Base-by-base conservation (phyloP, 2,329 filamentous ascomycete genomes). In the Cercospora janseana region DNA sequence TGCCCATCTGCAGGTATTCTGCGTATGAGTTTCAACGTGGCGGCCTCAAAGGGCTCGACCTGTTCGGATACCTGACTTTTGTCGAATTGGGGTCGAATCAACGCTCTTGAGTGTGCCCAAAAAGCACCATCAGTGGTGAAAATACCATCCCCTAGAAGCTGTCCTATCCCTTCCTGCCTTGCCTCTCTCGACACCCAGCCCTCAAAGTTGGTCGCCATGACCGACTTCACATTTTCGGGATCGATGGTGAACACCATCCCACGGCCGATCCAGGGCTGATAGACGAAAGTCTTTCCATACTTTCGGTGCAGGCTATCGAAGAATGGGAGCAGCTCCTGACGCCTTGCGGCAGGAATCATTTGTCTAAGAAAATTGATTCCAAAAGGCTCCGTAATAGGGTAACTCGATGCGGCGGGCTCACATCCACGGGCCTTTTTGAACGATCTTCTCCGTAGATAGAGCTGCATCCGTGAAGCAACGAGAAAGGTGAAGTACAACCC, bases 41-140 rank as follows among this genome's bases (percentile, higher is more conserved):
- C 80, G 2, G 65, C 66, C 56, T 86, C 81, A 45, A 85, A 82
- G 2, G 77, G 78, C 1, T 71, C 67, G 12, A 79, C 62, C 57
- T 80, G 74, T 2, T 70, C 71, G 9, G 34, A 38, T 18, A 80
- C 69, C 54, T 79, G 75, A 7, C 72, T 70, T 6, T 73, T 69
- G 1, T 68, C 69, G 57, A 80, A 80, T 46, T 75, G 74, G 2
- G 77, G 76, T 18, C 76, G 68, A 4, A 84, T 67, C 18, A 75
- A 62, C 6, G 52, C 32, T 12, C 60, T 51, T 4, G 52, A 55
- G 28, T 61, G 57, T 10, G 46, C 34, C 61, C 61, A 63, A 27
- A 53, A 49, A 7, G 52, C 63, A 18, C 72, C 72, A 52, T 74
- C 71, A 4, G 67, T 61, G 20, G 70, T 74, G 61, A 75, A 74